Base-by-base conservation (phyloP, 495 filamentous ascomycete species). In the Platismatia glauca region DNA sequence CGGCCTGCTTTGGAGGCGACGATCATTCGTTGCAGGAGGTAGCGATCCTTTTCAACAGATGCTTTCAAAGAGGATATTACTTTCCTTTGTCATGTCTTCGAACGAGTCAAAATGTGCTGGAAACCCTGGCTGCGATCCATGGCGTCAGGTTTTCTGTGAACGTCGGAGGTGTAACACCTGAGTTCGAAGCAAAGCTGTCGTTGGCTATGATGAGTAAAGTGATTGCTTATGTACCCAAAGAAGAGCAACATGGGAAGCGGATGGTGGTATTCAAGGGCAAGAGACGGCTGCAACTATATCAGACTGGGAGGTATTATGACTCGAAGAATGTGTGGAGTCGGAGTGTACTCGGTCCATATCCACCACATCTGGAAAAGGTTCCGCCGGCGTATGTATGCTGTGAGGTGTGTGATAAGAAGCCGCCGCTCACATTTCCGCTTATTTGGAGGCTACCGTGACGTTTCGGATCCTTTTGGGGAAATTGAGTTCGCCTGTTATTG, bases 11-110 rank as follows among this genome's bases (percentile, higher is more conserved):
- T 57, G 55, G 55, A 15, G 55, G 33, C 55, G 24, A 39, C 31
- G 55, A 57, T 24, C 55, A 57, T 35, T 57, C 55, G 34, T 38
- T 57, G n/a, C 55, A 57, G 18, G 22, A 16, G 15, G 22, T 57
- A n/a, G n/a, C n/a, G 18, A 39, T 57, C 15, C 34, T 35, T 18
- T 57, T 38, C 55, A 22, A 37, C 13, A 34, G 31, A 39, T 22
- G 55, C 27, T 57, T 57, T 9, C 24, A 3, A 4, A 56, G 5
- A 56, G 53, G 31, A 20, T 8, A 56, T n/a, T 56, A 56, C 27
- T 35, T 57, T 11, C 55, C 55, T 24, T n/a, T 24, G 29, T 57
- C 18, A 5, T 57, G 55, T 39, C 55, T 38, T 4, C 55, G 33
- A 57, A 29, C 20, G n/a, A 24, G 33, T 16, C 34, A 57, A 34